These are phyloP conservation scores for Elsinoe australis DNA, from an alignment of 2,329 filamentous ascomycete species.

Conservation along the genomic window DNA sequence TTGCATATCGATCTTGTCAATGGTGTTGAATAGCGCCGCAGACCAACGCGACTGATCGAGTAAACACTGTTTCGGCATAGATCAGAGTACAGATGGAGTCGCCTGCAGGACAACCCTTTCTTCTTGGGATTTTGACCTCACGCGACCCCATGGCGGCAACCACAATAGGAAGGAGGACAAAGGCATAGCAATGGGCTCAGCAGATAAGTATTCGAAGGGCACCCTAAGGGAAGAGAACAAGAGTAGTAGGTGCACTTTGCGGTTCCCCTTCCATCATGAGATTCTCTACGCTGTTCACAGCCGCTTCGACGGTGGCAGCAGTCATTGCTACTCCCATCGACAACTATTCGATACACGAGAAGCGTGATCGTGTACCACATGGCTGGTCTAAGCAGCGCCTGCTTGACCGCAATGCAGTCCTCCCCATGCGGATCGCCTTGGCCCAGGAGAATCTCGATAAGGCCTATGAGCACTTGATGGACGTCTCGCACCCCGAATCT, in stretches of 20 bases:
- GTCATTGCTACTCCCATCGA: constrained; percentile 23
- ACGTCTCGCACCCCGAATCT: constrained; percentile 39
- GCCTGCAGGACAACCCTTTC: not conserved
- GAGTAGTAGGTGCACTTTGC: no score
- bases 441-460: constrained; percentile 30
- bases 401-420: constrained; percentile 25
- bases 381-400: constrained; percentile 27
- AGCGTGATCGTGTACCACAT: constrained; percentile 23
- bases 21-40: not conserved
- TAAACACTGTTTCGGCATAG: no score
- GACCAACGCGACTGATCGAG: not conserved
- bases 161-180: no score
- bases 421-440: constrained; percentile 33
- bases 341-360: constrained; percentile 29
- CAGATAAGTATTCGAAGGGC: not conserved
- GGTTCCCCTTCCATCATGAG: constrained; percentile 23
- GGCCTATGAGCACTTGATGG: constrained; percentile 28
- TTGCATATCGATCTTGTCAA: not conserved
- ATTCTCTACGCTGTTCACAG: constrained; percentile 21
- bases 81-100: no score
- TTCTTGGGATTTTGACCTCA: no score
- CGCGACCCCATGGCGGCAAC: no score
- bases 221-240: no score
- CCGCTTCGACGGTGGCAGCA: constrained; percentile 20
- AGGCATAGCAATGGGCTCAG: no score